Evolutionary conservation across 176 grass and related monocot genomes (phyloP).

Genomic region (Aegilops umbellulata): DNA sequence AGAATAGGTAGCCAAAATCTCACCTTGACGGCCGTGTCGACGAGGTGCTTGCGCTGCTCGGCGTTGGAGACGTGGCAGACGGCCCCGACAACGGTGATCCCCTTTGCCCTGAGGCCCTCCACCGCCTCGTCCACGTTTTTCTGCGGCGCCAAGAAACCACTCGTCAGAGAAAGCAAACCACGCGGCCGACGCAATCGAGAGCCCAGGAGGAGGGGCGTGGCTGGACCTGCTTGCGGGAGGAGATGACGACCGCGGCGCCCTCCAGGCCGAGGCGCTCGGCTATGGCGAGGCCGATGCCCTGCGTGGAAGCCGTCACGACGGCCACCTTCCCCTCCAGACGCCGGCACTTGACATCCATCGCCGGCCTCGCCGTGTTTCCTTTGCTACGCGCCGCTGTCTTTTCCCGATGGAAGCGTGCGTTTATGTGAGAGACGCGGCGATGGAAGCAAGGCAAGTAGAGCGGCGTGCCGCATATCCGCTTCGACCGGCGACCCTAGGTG

Average conservation of each 20-base stretch:
- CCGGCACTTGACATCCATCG: constrained; percentile 57
- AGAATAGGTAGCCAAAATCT: neutral
- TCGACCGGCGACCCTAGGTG: neutral
- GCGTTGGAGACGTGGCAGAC: constrained; percentile 88
- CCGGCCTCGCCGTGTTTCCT: neutral
- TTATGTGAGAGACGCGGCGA: neutral
- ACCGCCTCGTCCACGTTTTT: constrained; percentile 90
- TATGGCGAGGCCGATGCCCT: constrained; percentile 87
- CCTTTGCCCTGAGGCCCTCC: constrained; percentile 60
- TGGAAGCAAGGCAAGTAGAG: neutral
- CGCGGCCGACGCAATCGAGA: neutral
- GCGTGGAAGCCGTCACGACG: constrained; percentile 84
- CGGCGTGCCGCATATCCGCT: neutral
- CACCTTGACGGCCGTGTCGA: constrained; percentile 75
- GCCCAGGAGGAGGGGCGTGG: neutral
- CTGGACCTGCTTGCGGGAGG: constrained; percentile 88
- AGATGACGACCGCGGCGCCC: constrained; percentile 87
- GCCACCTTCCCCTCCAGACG: constrained; percentile 85
- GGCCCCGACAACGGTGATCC: constrained; percentile 59
- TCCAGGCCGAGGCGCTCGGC: constrained; percentile 84
- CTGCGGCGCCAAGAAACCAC: constrained; percentile 32
- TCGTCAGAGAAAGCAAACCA: neutral
- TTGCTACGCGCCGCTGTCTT: neutral
- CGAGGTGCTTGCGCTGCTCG: constrained; percentile 71
- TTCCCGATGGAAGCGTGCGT: neutral